Percentiles rank a stretch among this genome's conserved stretches.
Evolutionary conservation across 2,329 filamentous ascomycete species (phyloP).

Genomic region (Pyricularia sp.): DNA sequence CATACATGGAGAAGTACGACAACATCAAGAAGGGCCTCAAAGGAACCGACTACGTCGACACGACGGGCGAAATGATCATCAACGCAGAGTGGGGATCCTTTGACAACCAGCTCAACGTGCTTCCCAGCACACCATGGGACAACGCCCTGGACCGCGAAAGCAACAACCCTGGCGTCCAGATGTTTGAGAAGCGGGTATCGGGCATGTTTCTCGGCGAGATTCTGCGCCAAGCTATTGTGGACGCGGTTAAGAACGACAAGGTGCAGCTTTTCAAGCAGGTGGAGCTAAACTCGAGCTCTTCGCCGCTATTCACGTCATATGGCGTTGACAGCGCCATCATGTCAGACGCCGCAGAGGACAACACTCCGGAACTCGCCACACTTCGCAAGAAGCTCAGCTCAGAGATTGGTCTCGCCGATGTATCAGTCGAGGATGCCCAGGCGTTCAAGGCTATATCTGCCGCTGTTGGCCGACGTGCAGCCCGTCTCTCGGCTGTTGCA

Average conservation of each 20-base stretch:
- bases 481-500: slow-evolving; percentile 78
- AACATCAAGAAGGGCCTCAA: slow-evolving; percentile 72
- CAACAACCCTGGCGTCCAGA: slow-evolving; percentile 88
- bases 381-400: slow-evolving; percentile 72
- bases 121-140: slow-evolving; percentile 83
- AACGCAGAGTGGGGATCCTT: slow-evolving; percentile 99
- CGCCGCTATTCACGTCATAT: slow-evolving; percentile 70
- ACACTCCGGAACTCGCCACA: slow-evolving; percentile 58
- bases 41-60: slow-evolving; percentile 59
- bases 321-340: slow-evolving; percentile 86
- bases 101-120: slow-evolving; percentile 81
- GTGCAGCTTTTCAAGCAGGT: slow-evolving; percentile 73
- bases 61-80: slow-evolving; percentile 90
- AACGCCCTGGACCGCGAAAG: slow-evolving; percentile 66
- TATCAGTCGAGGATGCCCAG: slow-evolving; percentile 75
- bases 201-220: slow-evolving; percentile 99
- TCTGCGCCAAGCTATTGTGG: slow-evolving; percentile 65
- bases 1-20: slow-evolving; percentile 85
- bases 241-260: slow-evolving; percentile 58
- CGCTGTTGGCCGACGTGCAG: slow-evolving; percentile 81
- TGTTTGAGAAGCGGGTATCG: slow-evolving; percentile 98
- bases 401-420: slow-evolving; percentile 64
- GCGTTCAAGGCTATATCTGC: slow-evolving; percentile 76
- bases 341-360: slow-evolving; percentile 77
- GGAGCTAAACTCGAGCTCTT: slow-evolving; percentile 48